These are phyloP conservation scores for Schoenoplectus triqueter DNA, from an alignment of 202 grass and related monocot species.

Conservation along the genomic window DNA sequence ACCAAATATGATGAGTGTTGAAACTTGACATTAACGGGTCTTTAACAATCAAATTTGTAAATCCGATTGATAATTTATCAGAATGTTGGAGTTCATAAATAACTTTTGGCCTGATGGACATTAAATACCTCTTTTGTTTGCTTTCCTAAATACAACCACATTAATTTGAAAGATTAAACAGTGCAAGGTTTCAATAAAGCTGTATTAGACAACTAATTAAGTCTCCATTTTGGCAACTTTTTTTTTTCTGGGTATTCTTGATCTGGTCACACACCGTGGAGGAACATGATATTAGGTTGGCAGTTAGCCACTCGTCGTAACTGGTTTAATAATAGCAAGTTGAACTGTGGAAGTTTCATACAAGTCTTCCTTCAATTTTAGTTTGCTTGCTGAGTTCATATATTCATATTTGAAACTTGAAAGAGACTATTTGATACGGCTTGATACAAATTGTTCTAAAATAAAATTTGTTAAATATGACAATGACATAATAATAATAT, in stretches of 20 bases:
- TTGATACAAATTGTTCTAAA: neutral
- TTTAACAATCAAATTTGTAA: too few species aligned
- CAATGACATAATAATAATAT: neutral
- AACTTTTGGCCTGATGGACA: neutral
- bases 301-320: constrained; percentile 3
- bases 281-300: neutral
- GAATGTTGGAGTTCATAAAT: neutral
- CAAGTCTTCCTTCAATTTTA: neutral
- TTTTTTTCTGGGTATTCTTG: neutral
- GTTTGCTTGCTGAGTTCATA: neutral
- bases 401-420: neutral
- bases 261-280: neutral
- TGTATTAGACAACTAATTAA: neutral
- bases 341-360: constrained; percentile 25
- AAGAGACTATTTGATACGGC: neutral
- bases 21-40: neutral
- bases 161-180: neutral
- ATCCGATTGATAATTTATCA: too few species aligned
- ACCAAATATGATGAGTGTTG: neutral
- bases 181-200: neutral
- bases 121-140: neutral
- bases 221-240: too few species aligned
- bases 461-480: neutral
- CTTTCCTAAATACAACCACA: neutral
- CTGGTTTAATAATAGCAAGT: constrained; percentile 2